phyloP scores from a whole-genome alignment of 2,329 filamentous ascomycete species.

The Neocatenulostroma microsporum region DNA sequence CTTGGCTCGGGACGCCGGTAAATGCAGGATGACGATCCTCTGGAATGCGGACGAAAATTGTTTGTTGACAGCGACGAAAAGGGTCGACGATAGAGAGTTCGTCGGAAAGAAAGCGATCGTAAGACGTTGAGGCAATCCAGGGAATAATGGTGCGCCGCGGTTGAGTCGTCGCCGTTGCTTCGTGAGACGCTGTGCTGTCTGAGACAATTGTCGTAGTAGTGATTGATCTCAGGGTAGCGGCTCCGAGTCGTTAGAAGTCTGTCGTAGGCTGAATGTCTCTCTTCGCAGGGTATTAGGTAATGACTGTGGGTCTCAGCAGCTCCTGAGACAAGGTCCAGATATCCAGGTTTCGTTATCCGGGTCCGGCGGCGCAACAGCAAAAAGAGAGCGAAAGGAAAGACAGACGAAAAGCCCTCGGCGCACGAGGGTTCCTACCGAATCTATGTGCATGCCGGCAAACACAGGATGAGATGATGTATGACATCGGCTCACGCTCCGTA shows the following conservation, averaged over 20 bases:
- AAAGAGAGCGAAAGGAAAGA: neutral
- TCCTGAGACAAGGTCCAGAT: neutral
- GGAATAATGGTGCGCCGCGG: too few species aligned
- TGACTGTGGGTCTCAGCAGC: slow-evolving; percentile 1
- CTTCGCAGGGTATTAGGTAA: slow-evolving; percentile 2
- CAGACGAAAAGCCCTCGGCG: neutral
- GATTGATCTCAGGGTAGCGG: too few species aligned
- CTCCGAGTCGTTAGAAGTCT: too few species aligned
- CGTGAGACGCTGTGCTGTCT: too few species aligned
- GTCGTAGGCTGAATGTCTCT: too few species aligned
- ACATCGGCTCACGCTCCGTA: too few species aligned
- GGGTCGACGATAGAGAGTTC: neutral
- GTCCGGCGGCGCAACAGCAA: too few species aligned
- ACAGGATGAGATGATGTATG: slow-evolving; percentile 1
- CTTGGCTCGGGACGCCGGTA: neutral
- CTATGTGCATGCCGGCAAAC: slow-evolving; percentile 2
- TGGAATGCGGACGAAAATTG: slow-evolving; percentile 4
- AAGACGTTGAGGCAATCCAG: too few species aligned
- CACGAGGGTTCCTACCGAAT: neutral
- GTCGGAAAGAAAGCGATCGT: neutral
- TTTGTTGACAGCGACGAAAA: slow-evolving; percentile 5
- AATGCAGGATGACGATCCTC: slow-evolving; percentile 3
- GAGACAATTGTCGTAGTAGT: too few species aligned
- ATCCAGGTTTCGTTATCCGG: too few species aligned
- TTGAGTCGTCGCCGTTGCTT: too few species aligned